Evolutionary conservation across 2,329 filamentous ascomycete genomes (phyloP).

Genomic region (Neoarthrinium moseri): DNA sequence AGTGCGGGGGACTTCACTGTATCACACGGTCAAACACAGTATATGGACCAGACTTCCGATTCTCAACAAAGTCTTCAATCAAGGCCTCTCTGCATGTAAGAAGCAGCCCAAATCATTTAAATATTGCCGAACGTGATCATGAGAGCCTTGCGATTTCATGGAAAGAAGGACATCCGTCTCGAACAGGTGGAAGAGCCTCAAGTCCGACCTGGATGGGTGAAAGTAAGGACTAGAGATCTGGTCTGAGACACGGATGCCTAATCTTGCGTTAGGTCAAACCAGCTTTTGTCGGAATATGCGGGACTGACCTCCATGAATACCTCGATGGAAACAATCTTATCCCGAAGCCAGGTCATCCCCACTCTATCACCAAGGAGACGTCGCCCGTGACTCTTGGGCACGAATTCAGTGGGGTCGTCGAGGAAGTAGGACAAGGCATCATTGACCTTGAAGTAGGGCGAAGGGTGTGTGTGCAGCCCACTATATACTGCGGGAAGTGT

Average conservation of each 20-base stretch:
- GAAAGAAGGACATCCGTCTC: constrained; percentile 1
- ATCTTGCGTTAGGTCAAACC: constrained; percentile 11
- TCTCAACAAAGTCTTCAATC: too few relatives aligned
- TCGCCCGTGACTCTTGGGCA: constrained; percentile 63
- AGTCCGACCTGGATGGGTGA: constrained; percentile 4
- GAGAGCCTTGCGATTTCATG: constrained; percentile 5
- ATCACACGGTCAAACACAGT: too few relatives aligned
- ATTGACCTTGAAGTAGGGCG: constrained; percentile 47
- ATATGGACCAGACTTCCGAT: too few relatives aligned
- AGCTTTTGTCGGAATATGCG: constrained; percentile 32
- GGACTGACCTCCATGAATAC: constrained; percentile 34
- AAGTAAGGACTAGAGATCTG: background rate
- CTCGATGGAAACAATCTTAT: constrained; percentile 25
- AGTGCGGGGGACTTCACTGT: too few relatives aligned
- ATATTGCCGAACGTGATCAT: too few relatives aligned
- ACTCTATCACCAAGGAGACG: constrained; percentile 55
- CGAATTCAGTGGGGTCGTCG: constrained; percentile 61
- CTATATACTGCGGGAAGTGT: constrained; percentile 56
- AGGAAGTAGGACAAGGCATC: constrained; percentile 53
- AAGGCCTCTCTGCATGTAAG: too few relatives aligned
- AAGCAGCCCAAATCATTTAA: too few relatives aligned
- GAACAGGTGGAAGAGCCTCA: constrained; percentile 3
- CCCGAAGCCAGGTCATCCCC: constrained; percentile 36
- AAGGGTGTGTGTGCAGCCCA: constrained; percentile 58
- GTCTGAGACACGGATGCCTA: background rate